These are phyloP conservation scores for Xylariaceae sp. DNA, from an alignment of 2,329 filamentous ascomycete genomes.

Conservation along the genomic window DNA sequence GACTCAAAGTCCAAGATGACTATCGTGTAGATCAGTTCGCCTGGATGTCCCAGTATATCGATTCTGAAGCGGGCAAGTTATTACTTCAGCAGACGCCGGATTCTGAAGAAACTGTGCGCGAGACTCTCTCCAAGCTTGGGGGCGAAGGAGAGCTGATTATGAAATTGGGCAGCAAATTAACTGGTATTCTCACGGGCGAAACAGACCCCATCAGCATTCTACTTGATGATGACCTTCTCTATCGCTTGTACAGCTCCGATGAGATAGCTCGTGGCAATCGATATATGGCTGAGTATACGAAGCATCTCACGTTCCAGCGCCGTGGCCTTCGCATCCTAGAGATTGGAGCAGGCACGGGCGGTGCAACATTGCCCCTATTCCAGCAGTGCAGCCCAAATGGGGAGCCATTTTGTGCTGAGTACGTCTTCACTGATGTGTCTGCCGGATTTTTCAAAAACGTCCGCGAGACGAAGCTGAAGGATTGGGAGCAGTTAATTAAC, in stretches of 20 bases:
- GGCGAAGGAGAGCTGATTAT: not conserved
- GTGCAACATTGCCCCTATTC: slow-evolving; percentile 1
- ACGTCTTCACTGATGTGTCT: slow-evolving; percentile 10
- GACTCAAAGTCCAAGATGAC: not conserved
- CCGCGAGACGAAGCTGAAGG: not conserved
- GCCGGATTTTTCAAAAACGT: slow-evolving; percentile 2
- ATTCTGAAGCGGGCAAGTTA: not conserved
- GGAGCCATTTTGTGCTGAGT: not conserved
- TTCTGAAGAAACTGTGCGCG: not conserved
- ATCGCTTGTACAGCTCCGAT: not conserved
- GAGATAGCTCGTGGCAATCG: not conserved
- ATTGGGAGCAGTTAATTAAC: slow-evolving; percentile 7
- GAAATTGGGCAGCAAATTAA: not conserved
- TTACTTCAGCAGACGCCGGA: not conserved
- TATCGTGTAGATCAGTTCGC: not conserved
- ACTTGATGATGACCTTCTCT: not conserved
- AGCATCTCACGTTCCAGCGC: slow-evolving; percentile 5
- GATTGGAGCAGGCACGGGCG: not conserved
- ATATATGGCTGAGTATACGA: slow-evolving; percentile 10
- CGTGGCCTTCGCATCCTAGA: not conserved
- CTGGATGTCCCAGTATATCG: not conserved
- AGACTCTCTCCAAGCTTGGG: not conserved
- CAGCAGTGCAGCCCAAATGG: slow-evolving; percentile 6
- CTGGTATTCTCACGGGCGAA: not conserved
- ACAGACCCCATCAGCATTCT: not conserved